Conservation (phyloP, 805 yeast genomes). For the Saturnispora serradocipensis region DNA sequence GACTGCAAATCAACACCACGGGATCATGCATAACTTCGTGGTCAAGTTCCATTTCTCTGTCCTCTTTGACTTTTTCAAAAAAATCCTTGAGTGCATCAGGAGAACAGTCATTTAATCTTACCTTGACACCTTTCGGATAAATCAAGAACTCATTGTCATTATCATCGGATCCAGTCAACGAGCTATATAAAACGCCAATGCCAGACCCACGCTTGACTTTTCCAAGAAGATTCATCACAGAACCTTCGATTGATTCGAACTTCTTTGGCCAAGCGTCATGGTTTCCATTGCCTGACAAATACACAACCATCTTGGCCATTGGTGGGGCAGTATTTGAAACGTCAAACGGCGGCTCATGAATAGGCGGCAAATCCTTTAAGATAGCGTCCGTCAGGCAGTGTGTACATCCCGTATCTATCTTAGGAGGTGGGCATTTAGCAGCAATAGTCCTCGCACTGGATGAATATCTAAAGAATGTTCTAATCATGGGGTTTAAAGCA, state of each 20-base stretch:
- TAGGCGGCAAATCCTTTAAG: neutral
- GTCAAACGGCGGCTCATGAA: constrained; percentile 17
- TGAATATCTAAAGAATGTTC: neutral
- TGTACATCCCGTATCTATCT: constrained; percentile 54
- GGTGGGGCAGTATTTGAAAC: constrained; percentile 40
- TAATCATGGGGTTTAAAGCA: neutral
- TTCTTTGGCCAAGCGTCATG: constrained; percentile 38
- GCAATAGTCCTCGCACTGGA: neutral
- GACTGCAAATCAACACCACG: constrained; percentile 53
- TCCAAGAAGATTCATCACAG: constrained; percentile 26
- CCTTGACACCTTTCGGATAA: constrained; percentile 9
- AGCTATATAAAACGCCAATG: constrained; percentile 6
- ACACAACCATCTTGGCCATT: constrained; percentile 48
- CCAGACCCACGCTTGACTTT: constrained; percentile 12
- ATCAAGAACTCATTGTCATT: constrained; percentile 5
- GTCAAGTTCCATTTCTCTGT: neutral
- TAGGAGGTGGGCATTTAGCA: constrained; percentile 40
- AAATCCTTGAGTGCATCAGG: neutral
- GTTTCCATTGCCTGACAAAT: constrained; percentile 35
- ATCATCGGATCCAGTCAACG: neutral
- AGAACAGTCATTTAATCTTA: neutral
- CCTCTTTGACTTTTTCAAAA: constrained; percentile 2
- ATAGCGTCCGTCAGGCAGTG: constrained; percentile 34
- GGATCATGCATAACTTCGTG: neutral
- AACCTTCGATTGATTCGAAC: constrained; percentile 39